Evolutionary conservation across 208 protist species (phyloP).

Genomic region (Trypanosoma vivax): DNA sequence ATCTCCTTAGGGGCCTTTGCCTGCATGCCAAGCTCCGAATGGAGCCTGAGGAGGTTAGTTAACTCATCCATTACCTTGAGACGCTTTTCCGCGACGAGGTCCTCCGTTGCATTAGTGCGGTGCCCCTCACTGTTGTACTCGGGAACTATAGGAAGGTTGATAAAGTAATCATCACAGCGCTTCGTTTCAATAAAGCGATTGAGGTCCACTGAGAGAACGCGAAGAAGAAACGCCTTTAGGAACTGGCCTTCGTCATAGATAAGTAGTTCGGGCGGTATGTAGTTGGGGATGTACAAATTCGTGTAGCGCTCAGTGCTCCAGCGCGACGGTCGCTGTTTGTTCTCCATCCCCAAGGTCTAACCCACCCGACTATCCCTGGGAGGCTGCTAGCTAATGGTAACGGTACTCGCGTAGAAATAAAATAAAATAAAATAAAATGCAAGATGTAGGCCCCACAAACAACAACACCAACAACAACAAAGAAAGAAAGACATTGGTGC

Average conservation of each 20-base stretch:
- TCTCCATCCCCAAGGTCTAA: conserved; percentile 11
- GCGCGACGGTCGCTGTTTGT: conserved; percentile 27
- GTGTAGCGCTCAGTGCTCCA: conserved; percentile 80
- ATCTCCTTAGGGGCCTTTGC: conserved; percentile 65
- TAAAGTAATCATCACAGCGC: conserved; percentile 64
- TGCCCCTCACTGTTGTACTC: conserved; percentile 76
- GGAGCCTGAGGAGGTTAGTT: conserved; percentile 46
- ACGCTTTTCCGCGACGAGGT: conserved; percentile 63
- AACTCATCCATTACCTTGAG: conserved; percentile 68
- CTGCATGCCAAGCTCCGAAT: conserved; percentile 45
- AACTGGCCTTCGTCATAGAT: conserved; percentile 79
- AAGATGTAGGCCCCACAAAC: neutral
- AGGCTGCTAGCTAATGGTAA: neutral
- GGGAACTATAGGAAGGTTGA: conserved; percentile 61
- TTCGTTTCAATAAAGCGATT: conserved; percentile 63
- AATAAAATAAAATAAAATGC: neutral
- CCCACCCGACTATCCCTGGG: neutral
- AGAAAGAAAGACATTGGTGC: no score
- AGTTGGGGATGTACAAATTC: conserved; percentile 77
- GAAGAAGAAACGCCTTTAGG: conserved; percentile 71
- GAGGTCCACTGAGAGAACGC: conserved; percentile 66
- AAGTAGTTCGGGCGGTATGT: conserved; percentile 79
- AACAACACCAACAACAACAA: neutral
- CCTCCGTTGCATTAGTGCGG: conserved; percentile 72
- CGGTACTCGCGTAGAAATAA: neutral